Evolutionary conservation across 106 monocot species (phyloP), one percentile per base, ranked within the genome.

Genomic region (Agapanthus africanus): DNA sequence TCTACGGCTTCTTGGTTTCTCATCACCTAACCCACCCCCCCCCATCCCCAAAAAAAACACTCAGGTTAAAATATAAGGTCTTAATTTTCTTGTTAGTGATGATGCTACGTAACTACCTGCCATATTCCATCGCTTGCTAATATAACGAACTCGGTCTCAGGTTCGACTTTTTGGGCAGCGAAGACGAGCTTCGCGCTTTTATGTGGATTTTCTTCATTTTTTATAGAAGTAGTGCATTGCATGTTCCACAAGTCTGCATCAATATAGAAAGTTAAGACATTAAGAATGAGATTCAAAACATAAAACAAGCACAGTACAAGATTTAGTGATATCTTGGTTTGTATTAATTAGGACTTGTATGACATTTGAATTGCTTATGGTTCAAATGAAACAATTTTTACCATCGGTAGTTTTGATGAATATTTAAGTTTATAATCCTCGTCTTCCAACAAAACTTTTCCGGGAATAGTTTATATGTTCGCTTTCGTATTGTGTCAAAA

Each of bases 91-190:
- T 13, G 19, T 15, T 5, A 7, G 13, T 47, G 19, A n/a, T 47
- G 40, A 72, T 11, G n/a, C n/a, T n/a, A n/a, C n/a, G n/a, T n/a
- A 5, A 69, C 39, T 59, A 74, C 73, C 78, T 73, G 74, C 83
- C 83, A 83, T 8, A 83, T n/a, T n/a, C 78, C 83, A 61, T 79
- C 62, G 40, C 83, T 83, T 49, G 78, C 83, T 63, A 83, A 39
- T 37, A 83, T 79, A 32, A 83, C 71, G 41, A 83, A 79, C n/a
- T 75, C 65, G 1, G 74, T 79, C 32, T 75, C 41, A 11, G 66
- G 18, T 18, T 63, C 67, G 61, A 75, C 71, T 21, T 67, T 62
- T 67, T 64, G 65, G 3, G 75, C 25, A 34, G 47, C 39, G 59
- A 79, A 33, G 10, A 61, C 42, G 26, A 76, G 71, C 46, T 18